Evolutionary conservation across 257 asterid species (phyloP).

Genomic region (Henckelia pumila): DNA sequence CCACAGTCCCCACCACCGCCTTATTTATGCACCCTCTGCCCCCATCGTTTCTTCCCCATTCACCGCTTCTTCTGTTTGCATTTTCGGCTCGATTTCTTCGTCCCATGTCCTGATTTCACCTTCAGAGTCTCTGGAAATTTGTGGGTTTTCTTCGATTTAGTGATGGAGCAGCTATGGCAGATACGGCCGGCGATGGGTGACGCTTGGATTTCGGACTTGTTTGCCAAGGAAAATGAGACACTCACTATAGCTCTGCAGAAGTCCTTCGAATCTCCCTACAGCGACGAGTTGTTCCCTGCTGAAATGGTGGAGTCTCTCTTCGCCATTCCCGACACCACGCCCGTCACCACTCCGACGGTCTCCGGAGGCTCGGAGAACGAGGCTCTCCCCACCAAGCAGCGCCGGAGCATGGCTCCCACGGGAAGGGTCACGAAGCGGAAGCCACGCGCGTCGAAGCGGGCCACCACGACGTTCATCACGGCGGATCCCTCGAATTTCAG

Average conservation of each 20-base stretch:
- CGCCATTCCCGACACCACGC: slow-evolving; percentile 32
- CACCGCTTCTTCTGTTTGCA: neutral
- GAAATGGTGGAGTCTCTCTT: slow-evolving; percentile 37
- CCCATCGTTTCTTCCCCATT: neutral
- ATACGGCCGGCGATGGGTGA: slow-evolving; percentile 55
- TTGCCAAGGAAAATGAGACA: slow-evolving; percentile 55
- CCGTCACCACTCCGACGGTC: slow-evolving; percentile 39
- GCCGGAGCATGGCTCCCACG: slow-evolving; percentile 31
- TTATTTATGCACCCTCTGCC: slow-evolving; percentile 33
- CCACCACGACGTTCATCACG: slow-evolving; percentile 70
- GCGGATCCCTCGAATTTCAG: slow-evolving; percentile 88
- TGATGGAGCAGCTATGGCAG: slow-evolving; percentile 59
- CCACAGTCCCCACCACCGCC: slow-evolving; percentile 40
- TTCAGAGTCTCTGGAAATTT: neutral
- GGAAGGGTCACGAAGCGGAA: slow-evolving; percentile 68
- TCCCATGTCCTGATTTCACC: neutral
- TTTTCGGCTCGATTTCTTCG: neutral
- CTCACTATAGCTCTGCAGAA: slow-evolving; percentile 56
- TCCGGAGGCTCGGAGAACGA: slow-evolving; percentile 74
- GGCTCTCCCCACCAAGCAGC: slow-evolving; percentile 32
- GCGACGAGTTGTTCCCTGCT: slow-evolving; percentile 37
- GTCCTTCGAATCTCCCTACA: slow-evolving; percentile 34
- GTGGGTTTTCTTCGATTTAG: neutral
- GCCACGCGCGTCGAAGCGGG: slow-evolving; percentile 72
- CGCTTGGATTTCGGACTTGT: slow-evolving; percentile 54